Evolutionary conservation across 2,329 filamentous ascomycete genomes (phyloP), one percentile per base, ranked within the genome.

Genomic region (Scytalidium lignicola): DNA sequence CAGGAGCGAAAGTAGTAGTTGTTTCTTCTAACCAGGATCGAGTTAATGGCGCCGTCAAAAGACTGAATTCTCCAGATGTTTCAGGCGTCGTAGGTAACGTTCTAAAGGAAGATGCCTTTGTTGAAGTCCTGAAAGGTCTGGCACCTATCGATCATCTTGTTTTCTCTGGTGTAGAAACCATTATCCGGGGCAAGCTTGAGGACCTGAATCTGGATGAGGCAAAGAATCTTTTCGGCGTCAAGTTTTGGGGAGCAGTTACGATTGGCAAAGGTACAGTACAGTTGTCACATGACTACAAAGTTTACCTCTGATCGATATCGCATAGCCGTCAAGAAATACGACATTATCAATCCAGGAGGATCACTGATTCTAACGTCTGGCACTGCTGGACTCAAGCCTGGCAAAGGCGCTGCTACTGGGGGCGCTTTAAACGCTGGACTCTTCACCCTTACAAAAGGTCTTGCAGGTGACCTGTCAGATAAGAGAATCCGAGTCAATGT

Each of bases 401-500:
- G 67, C 22, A 67, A 66, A 53, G 64, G 65, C 17, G 63, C 68
- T 4, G 54, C 65, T 4, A 63, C 68, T 12, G 67, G 66, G 19
- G 62, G 61, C 2, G 67, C 62, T 7, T 21, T 55, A 23, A 55
- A 57, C 39, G 73, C 74, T 0, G 80, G 74, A 0, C 55, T 79
- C 3, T 69, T 79, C 39, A 70, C 74, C 7, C 69, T 85, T 56
- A 70, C 72, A 1, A 70, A 78, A 2, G 75, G 72, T 2, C 66
- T 87, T 18, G 83, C 82, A 2, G 60, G 83, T 39, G 82, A 86
- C 55, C 59, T 88, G 44, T 45, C 58, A 10, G 55, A 58, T 7
- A 74, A 74, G 55, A 83, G 82, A 0, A 65, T 85, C 3, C 67
- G 83, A 3, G 81, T 85, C 32, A 87, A 87, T 59, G 63, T 75